Conservation (phyloP, 441 rosid genomes). For the Euphorbia schlechtendalii region DNA sequence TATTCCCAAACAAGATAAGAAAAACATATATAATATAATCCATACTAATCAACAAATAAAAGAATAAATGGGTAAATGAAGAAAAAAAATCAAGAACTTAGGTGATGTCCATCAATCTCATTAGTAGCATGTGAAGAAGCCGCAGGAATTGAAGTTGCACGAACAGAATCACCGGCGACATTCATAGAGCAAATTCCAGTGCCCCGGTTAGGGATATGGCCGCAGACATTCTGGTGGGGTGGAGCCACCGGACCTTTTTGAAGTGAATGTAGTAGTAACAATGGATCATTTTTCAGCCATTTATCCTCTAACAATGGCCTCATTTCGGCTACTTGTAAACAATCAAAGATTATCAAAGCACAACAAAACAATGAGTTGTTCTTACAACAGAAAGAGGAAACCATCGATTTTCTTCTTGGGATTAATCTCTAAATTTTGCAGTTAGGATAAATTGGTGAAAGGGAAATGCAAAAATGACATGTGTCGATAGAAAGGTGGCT, state of each 20-base stretch:
- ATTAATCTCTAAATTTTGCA: too few species aligned
- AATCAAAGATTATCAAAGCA: conserved; percentile 23
- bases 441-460: neutral
- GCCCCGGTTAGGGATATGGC: conserved; percentile 15
- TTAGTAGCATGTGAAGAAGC: neutral
- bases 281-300: neutral
- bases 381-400: neutral
- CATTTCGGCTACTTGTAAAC: conserved; percentile 25
- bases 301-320: conserved; percentile 23
- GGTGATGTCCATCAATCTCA: neutral
- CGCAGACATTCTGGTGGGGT: conserved; percentile 23
- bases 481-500: neutral
- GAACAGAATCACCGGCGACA: conserved; percentile 20
- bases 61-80: neutral
- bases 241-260: conserved; percentile 16
- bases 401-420: conserved; percentile 12
- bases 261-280: conserved; percentile 14
- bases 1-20: conserved; percentile 1
- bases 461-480: neutral
- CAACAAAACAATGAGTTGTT: conserved; percentile 1
- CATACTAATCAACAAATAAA: neutral
- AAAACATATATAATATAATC: neutral
- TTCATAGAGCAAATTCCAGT: conserved; percentile 26
- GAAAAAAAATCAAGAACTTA: neutral
- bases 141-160: conserved; percentile 2